phyloP scores from a whole-genome alignment of 148 eudicot genomes.

The Rhododendron henanense region DNA sequence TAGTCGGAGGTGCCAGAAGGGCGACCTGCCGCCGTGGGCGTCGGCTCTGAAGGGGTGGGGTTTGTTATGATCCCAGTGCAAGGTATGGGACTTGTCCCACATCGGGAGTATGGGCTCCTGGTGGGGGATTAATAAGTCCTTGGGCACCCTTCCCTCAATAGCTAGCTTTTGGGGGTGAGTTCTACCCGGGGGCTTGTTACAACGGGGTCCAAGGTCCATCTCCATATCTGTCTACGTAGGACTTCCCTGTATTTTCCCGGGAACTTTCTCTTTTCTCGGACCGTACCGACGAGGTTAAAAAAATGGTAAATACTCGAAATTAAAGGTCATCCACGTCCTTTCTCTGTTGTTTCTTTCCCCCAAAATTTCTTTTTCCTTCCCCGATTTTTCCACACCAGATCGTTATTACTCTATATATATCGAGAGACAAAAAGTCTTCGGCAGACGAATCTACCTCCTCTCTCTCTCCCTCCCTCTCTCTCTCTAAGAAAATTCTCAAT shows the following conservation, averaged over 20 bases:
- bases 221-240: too few relatives aligned
- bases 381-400: not conserved
- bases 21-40: too few relatives aligned
- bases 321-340: not conserved
- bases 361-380: not conserved
- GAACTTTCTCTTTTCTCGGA: not conserved
- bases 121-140: too few relatives aligned
- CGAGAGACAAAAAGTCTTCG: not conserved
- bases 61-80: too few relatives aligned
- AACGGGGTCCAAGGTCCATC: too few relatives aligned
- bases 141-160: too few relatives aligned
- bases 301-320: not conserved
- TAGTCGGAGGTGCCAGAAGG: too few relatives aligned
- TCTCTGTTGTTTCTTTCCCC: not conserved
- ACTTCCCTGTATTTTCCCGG: not conserved
- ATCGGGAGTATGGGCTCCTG: too few relatives aligned
- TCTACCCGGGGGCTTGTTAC: too few relatives aligned
- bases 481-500: not conserved
- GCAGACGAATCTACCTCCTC: not conserved
- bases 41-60: too few relatives aligned
- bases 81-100: too few relatives aligned
- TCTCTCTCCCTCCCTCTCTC: not conserved
- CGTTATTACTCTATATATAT: not conserved
- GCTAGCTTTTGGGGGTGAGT: too few relatives aligned
- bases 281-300: not conserved